Evolutionary conservation across 768 basidiomycete genomes (phyloP), one percentile per base, ranked within the genome.

Genomic region (Russula sp.): DNA sequence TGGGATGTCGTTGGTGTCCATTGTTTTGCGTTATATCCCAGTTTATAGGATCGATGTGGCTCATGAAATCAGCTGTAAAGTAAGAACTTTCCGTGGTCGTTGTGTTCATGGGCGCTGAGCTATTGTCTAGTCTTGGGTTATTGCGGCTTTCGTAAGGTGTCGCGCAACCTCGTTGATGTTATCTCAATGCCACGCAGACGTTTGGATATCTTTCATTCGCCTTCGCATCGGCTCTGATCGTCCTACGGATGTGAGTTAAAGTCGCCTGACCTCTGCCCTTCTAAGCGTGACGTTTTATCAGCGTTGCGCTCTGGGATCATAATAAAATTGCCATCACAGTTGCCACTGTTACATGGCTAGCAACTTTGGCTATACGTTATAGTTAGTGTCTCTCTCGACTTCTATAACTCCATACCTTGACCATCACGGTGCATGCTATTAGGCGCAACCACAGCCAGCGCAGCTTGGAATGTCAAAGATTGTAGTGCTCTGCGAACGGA

Each of bases 171-270:
- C 18, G 34, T 22, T 26, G 53, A 20, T 44, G 24, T 32, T 18
- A 9, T 38, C 46, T 48, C 48, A 11, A n/a, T 6, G 18, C 28
- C 46, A 13, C 22, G 11, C 40, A 66, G 65, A 11, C 34, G 34
- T 55, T 59, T 26, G 62, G 36, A 48, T 55, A 64, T 49, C 20
- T 64, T 24, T 54, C 65, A 40, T 54, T 59, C 38, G n/a, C 28
- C n/a, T 66, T 52, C 8, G 57, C 65, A 30, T 66, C 65, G 36
- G 36, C 65, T 9, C 38, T 66, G 24, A 44, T 66, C 22, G 48
- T 64, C 26, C 53, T 66, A 20, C 65, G 65, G 14, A 40, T 66
- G 65, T 66, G 38, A 59, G 63, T 20, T 28, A 20, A 20, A 8
- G 11, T 50, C 13, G 20, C 32, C 3, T n/a, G 6, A 14, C 14